These are phyloP conservation scores for Auricularia heimuer DNA, from an alignment of 768 basidiomycete genomes.

Conservation along the genomic window DNA sequence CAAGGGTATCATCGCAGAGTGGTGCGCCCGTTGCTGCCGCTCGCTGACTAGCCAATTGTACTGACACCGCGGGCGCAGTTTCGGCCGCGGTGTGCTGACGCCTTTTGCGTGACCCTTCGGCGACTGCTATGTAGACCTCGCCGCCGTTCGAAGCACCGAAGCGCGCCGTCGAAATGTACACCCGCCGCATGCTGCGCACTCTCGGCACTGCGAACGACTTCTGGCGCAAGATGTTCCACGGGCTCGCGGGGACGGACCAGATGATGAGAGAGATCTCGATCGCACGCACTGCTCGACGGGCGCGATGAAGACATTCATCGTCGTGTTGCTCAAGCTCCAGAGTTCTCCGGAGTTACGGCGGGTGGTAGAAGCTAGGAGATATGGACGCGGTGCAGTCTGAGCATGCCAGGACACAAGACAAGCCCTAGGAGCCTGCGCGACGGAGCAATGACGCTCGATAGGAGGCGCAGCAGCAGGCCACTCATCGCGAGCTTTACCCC, in stretches of 20 bases:
- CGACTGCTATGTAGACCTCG: constrained; percentile 46
- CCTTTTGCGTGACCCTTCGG: neutral
- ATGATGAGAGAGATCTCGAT: constrained; percentile 88
- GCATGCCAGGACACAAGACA: too few relatives aligned
- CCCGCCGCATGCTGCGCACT: constrained; percentile 11
- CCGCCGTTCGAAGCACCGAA: constrained; percentile 99
- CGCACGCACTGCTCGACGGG: constrained; percentile 90
- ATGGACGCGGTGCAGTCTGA: too few relatives aligned
- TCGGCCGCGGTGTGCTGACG: constrained; percentile 55
- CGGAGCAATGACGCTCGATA: too few relatives aligned
- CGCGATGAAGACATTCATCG: constrained; percentile 87
- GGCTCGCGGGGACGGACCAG: constrained; percentile 54
- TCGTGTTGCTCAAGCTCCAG: constrained; percentile 86
- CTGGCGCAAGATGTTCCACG: constrained; percentile 79
- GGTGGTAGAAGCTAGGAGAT: too few relatives aligned
- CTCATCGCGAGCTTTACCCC: too few relatives aligned
- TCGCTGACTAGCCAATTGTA: neutral
- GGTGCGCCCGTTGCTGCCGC: constrained; percentile 40
- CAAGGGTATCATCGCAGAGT: constrained; percentile 74
- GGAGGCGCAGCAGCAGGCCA: too few relatives aligned
- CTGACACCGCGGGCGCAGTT: constrained; percentile 30
- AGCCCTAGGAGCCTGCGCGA: too few relatives aligned
- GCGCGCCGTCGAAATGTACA: constrained; percentile 90
- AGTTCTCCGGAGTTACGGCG: too few relatives aligned
- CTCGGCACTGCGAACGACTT: constrained; percentile 80